phyloP scores from a whole-genome alignment of 2,329 filamentous ascomycete genomes.

The Lachnellula cervina region DNA sequence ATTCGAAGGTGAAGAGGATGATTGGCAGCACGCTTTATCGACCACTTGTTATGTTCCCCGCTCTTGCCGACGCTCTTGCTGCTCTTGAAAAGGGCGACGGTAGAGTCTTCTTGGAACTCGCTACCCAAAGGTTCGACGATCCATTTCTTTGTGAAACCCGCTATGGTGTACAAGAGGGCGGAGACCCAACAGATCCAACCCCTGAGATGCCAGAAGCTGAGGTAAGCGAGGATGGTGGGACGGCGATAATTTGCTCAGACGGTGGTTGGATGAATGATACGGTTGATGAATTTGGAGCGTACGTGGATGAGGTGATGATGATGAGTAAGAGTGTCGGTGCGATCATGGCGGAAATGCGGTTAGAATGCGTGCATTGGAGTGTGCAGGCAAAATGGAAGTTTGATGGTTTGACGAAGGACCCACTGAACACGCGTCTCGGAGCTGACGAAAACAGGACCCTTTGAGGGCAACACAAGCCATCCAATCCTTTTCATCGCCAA shows the following conservation, averaged over 20 bases:
- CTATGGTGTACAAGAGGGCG: neutral
- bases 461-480: slow-evolving; percentile 30
- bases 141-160: slow-evolving; percentile 11
- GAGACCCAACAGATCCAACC: neutral
- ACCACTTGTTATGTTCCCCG: slow-evolving; percentile 27
- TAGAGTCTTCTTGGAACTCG: slow-evolving; percentile 32
- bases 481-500: slow-evolving; percentile 37
- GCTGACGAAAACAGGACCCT: slow-evolving; percentile 25
- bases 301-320: slow-evolving; percentile 19
- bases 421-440: neutral
- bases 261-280: slow-evolving; percentile 16
- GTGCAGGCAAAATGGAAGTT: slow-evolving; percentile 30
- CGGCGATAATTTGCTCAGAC: slow-evolving; percentile 29
- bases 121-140: slow-evolving; percentile 6
- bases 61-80: slow-evolving; percentile 23
- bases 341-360: slow-evolving; percentile 36
- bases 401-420: slow-evolving; percentile 10
- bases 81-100: slow-evolving; percentile 38
- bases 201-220: slow-evolving; percentile 13
- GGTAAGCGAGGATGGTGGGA: slow-evolving; percentile 20
- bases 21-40: slow-evolving; percentile 27
- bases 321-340: slow-evolving; percentile 42
- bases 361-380: slow-evolving; percentile 33
- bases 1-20: slow-evolving; percentile 24
- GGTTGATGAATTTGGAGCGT: slow-evolving; percentile 23